Conservation (phyloP, 306 rosid species). For the Benincasa hispida region DNA sequence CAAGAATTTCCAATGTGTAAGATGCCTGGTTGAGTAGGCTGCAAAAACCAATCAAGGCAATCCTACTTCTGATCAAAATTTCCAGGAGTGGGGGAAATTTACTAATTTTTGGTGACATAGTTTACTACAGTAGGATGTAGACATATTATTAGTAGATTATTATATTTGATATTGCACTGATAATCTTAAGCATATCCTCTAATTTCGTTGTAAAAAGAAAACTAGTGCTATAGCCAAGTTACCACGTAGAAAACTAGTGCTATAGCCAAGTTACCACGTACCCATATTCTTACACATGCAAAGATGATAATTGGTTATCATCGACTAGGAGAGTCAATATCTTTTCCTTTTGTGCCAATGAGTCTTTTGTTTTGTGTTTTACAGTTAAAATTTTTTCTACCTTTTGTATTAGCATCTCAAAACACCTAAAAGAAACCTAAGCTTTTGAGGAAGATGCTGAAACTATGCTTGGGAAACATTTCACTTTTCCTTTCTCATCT, state of each 20-base stretch:
- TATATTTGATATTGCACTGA: neutral
- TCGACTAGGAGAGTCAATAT: neutral
- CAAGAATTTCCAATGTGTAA: neutral
- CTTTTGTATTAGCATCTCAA: neutral
- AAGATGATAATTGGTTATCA: neutral
- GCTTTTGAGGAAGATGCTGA: neutral
- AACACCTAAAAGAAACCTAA: neutral
- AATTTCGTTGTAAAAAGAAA: neutral
- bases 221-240: neutral
- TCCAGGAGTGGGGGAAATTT: neutral
- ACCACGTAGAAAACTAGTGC: neutral
- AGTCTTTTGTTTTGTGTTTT: neutral
- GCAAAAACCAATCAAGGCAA: neutral
- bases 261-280: neutral
- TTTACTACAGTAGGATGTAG: neutral
- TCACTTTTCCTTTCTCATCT: neutral
- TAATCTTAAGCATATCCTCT: neutral
- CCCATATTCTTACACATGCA: neutral
- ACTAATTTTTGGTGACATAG: neutral
- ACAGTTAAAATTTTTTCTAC: neutral
- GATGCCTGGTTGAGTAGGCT: neutral
- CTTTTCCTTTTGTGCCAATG: neutral
- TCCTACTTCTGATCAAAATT: neutral
- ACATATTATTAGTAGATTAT: neutral
- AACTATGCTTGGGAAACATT: neutral